Evolutionary conservation across 2,329 filamentous ascomycete species (phyloP), one percentile per base, ranked within the genome.

Genomic region (Coniochaeta hoffmannii): DNA sequence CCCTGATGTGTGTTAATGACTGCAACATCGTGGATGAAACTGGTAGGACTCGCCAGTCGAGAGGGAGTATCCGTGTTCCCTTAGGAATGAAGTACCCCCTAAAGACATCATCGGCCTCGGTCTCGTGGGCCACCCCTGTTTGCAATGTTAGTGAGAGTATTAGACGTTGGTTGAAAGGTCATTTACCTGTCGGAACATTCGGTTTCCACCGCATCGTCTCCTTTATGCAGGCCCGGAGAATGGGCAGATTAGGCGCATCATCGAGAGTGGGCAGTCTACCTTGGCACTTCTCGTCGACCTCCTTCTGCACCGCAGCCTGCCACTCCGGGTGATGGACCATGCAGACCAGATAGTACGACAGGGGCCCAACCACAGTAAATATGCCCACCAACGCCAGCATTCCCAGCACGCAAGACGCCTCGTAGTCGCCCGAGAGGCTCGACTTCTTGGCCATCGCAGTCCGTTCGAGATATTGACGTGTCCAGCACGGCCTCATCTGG

Each of bases 251-350:
- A 0, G 73, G 71, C 55, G 69, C 63, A 50, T 77, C 74, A 4
- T 70, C 66, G 5, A 77, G 66, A n/a, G 70, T 72, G 3, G 75
- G 71, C 57, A 74, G 61, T 38, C 71, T 67, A 2, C 71, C 73
- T n/a, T 66, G 65, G 56, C 74, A 76, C 46, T 66, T 65, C 53
- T 70, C 68, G 55, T 77, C 74, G 46, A 77, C 68, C 63, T 78
- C 75, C 34, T 70, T 64, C 58, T 76, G 75, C 17, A 73, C 68
- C 19, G 70, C 70, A 14, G 65, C 66, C 59, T 77, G 75, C 74
- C 75, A 77, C 54, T 75, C 68, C 0, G 75, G 75, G 58, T 77
- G 72, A 54, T 76, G 69, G 15, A 77, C 68, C 76, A 79, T 79
- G 11, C 72, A 65, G 14, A 74, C 66, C 1, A 71, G 58, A 61